These are phyloP conservation scores for Cocos nucifera DNA, from an alignment of 176 grass and related monocot species.

Conservation along the genomic window DNA sequence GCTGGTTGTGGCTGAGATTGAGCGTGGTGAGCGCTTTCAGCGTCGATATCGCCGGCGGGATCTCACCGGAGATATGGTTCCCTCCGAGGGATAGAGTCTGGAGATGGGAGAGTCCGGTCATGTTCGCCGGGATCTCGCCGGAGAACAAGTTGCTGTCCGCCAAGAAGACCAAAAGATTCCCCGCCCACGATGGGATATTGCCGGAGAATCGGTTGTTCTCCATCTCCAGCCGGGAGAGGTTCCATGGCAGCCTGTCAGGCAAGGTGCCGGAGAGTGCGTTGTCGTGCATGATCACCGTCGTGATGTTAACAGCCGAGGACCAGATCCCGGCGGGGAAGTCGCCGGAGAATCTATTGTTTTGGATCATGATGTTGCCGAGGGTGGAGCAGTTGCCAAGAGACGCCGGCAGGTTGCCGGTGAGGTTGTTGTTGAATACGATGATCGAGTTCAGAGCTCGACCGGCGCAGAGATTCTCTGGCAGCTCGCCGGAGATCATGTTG, in stretches of 20 bases:
- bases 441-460: constrained; percentile 8
- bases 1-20: constrained; percentile 43
- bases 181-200: constrained; percentile 24
- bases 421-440: constrained; percentile 21
- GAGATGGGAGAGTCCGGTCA: constrained; percentile 32
- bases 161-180: constrained; percentile 9
- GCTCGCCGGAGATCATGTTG: constrained; percentile 44
- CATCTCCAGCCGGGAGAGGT: constrained; percentile 28
- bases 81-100: constrained; percentile 25
- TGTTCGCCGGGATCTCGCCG: constrained; percentile 27
- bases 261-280: constrained; percentile 49
- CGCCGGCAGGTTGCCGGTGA: constrained; percentile 53
- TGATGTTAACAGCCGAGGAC: constrained; percentile 22
- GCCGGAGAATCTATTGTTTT: constrained; percentile 46
- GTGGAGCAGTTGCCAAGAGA: constrained; percentile 41
- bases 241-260: constrained; percentile 19
- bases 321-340: constrained; percentile 42
- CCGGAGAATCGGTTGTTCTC: constrained; percentile 44
- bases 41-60: constrained; percentile 31
- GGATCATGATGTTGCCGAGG: constrained; percentile 12
- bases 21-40: constrained; percentile 21
- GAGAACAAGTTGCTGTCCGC: constrained; percentile 51
- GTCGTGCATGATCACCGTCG: constrained; percentile 1
- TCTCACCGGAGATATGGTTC: constrained; percentile 42
- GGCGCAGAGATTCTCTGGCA: constrained; percentile 49